These are phyloP conservation scores for Kluyveromyces sp. DNA, from an alignment of 1,139 yeast genomes.

Conservation along the genomic window DNA sequence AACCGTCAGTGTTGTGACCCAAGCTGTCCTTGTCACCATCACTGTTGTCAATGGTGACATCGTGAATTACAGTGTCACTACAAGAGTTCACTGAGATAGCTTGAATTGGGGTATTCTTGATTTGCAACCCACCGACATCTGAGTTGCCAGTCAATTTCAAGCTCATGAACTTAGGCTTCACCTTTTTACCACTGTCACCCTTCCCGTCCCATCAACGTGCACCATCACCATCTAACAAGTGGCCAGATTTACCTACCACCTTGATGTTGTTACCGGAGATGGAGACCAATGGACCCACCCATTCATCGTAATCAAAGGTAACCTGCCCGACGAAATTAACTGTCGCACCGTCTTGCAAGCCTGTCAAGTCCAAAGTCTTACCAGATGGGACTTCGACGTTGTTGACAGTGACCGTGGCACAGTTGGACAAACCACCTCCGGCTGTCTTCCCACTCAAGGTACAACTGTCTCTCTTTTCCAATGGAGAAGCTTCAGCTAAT, in stretches of 20 bases:
- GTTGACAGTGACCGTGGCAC: conserved; percentile 9
- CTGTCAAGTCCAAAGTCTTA: conserved; percentile 12
- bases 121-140: conserved; percentile 8
- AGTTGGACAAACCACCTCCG: conserved; percentile 6
- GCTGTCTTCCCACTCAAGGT: conserved; percentile 6
- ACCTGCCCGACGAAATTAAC: conserved; percentile 14
- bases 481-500: conserved; percentile 1
- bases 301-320: conserved; percentile 12
- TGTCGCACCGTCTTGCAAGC: conserved; percentile 10
- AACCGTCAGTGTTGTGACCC: conserved; percentile 13
- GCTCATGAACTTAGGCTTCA: conserved; percentile 13
- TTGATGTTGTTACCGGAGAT: conserved; percentile 11
- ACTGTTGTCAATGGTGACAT: conserved; percentile 10
- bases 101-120: conserved; percentile 13
- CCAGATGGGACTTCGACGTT: conserved; percentile 15
- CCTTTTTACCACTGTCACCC: conserved; percentile 12
- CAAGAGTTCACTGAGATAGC: conserved; percentile 9
- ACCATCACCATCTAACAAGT: conserved; percentile 13
- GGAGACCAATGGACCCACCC: conserved; percentile 14
- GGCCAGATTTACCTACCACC: conserved; percentile 12
- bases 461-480: conserved; percentile 7
- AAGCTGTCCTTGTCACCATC: conserved; percentile 13
- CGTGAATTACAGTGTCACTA: conserved; percentile 6
- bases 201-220: conserved; percentile 15
- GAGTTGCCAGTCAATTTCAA: conserved; percentile 9